Base-by-base conservation (phyloP, 164 flowering plant genomes). In the Aristolochia californica region DNA sequence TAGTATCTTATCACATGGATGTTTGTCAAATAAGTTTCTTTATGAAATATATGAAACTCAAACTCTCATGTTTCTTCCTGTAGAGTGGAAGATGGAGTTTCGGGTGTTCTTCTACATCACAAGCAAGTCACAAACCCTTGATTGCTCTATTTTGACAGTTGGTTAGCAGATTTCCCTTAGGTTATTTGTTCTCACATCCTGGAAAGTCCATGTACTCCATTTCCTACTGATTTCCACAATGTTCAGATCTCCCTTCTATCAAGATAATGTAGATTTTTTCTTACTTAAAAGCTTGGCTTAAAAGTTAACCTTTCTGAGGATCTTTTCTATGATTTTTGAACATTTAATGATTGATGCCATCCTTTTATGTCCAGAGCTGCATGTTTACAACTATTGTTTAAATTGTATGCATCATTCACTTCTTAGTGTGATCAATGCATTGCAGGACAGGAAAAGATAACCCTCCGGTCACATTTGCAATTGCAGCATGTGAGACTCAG, bases 91-190 rank as follows among this genome's bases (percentile, higher is more conserved):
- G 93, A 87, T 77, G 95, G 96, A 60, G 98, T 91, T 52, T 78
- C 88, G 20, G 93, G 98, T 25, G 93, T 91, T 16, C 96, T 91
- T 72, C 84, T 91, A 58, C 93, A 91, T 88, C 98, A 91, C 88
- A 85, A 83, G 98, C 83, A 86, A 86, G 98, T 84, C 49, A 70
- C 60, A 70, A 71, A 78, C 69, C 82, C 80, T 72, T 82, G 62
- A 28, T 74, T 65, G 56, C 72, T 77, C 72, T 78, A 53, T 61
- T 69, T 45, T 77, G 68, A 71, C 44, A 74, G 81, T 78, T 84
- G 83, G 80, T 84, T 83, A 71, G 78, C 75, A 74, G 25, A 69
- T 67, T 72, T 71, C 70, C 72, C 61, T 70, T 66, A 57, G 65
- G 61, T 59, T 58, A 62, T 67, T 63, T 70, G 25, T 64, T 28